Conservation (phyloP, 164 flowering plant genomes). For the Pachysandra terminalis region DNA sequence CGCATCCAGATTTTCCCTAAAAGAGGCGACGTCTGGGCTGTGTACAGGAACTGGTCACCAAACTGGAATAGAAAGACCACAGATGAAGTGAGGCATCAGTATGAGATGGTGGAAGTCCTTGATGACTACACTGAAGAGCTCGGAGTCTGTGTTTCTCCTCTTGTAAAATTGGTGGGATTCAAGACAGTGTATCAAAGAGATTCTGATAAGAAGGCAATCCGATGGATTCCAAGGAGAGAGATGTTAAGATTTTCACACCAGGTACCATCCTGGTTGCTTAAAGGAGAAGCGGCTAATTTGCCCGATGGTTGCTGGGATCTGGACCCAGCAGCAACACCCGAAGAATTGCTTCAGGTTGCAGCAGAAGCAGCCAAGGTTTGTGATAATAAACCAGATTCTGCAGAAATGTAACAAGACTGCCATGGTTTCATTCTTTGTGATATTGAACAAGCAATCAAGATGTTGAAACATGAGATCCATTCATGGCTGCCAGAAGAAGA, state of each 20-base stretch:
- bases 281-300: slow-evolving; percentile 42
- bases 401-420: slow-evolving; percentile 14
- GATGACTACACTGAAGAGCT: slow-evolving; percentile 65
- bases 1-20: slow-evolving; percentile 67
- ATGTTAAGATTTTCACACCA: slow-evolving; percentile 91
- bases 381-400: slow-evolving; percentile 15
- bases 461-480: slow-evolving; percentile 19
- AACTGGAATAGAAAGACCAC: slow-evolving; percentile 70
- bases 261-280: slow-evolving; percentile 77
- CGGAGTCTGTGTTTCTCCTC: slow-evolving; percentile 65
- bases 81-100: slow-evolving; percentile 63
- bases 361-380: slow-evolving; percentile 22
- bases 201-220: slow-evolving; percentile 28
- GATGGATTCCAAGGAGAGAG: slow-evolving; percentile 79
- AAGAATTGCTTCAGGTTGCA: slow-evolving; percentile 54
- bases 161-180: slow-evolving; percentile 62
- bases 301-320: slow-evolving; percentile 91
- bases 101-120: slow-evolving; percentile 91
- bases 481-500: background rate
- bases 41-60: slow-evolving; percentile 78
- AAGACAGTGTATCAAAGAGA: slow-evolving; percentile 68
- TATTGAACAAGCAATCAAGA: slow-evolving; percentile 25
- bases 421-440: slow-evolving; percentile 22
- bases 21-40: slow-evolving; percentile 87
- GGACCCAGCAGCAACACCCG: slow-evolving; percentile 98